phyloP scores from a whole-genome alignment of 2,329 filamentous ascomycete species.

The Davidsoniella neocaledoniae region DNA sequence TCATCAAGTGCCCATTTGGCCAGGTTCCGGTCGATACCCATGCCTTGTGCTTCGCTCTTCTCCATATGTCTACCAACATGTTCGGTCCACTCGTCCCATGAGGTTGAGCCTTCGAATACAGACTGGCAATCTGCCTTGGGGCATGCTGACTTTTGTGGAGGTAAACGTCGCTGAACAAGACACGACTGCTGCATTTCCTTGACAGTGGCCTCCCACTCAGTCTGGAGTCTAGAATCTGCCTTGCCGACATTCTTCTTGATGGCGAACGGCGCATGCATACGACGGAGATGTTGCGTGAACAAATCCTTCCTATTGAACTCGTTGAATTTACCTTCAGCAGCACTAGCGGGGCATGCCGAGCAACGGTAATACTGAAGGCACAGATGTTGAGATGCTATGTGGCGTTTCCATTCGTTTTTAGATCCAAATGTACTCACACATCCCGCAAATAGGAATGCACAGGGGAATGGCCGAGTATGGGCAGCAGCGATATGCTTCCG shows the following conservation, averaged over 20 bases:
- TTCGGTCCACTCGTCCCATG: slow-evolving; percentile 86
- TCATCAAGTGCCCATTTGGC: slow-evolving; percentile 47
- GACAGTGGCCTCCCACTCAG: slow-evolving; percentile 47
- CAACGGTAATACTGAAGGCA: slow-evolving; percentile 49
- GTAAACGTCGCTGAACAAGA: slow-evolving; percentile 48
- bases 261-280: slow-evolving; percentile 71
- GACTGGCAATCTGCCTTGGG: slow-evolving; percentile 53
- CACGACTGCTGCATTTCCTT: slow-evolving; percentile 60
- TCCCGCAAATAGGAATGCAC: slow-evolving; percentile 70
- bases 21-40: slow-evolving; percentile 41
- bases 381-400: slow-evolving; percentile 81
- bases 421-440: slow-evolving; percentile 73
- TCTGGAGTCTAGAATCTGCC: slow-evolving; percentile 39
- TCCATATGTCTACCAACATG: slow-evolving; percentile 86
- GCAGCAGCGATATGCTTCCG: slow-evolving; percentile 51
- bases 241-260: slow-evolving; percentile 41
- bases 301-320: slow-evolving; percentile 91
- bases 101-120: slow-evolving; percentile 51
- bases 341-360: slow-evolving; percentile 39
- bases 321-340: slow-evolving; percentile 39
- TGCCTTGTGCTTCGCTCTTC: slow-evolving; percentile 40
- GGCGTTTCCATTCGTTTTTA: slow-evolving; percentile 97
- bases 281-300: slow-evolving; percentile 82
- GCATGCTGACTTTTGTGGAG: slow-evolving; percentile 57
- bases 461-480: slow-evolving; percentile 62